Evolutionary conservation across 1,284 basidiomycete genomes (phyloP).

Genomic region (Boletus mariae): DNA sequence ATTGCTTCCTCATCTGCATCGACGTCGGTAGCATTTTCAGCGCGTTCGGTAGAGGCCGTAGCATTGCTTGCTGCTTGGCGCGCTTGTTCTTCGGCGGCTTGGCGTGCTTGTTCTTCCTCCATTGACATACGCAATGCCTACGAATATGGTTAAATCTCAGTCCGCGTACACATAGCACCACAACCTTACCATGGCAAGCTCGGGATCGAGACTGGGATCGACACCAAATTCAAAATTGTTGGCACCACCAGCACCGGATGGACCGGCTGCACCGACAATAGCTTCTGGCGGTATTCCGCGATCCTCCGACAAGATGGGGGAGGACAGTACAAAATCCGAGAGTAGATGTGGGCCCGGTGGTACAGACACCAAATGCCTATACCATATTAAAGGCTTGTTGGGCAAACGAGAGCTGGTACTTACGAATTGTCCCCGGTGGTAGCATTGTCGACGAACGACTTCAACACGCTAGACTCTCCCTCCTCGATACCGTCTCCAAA

Average conservation of each 20-base stretch:
- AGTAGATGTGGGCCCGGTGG: constrained; percentile 77
- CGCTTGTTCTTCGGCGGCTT: constrained; percentile 54
- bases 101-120: constrained; percentile 92
- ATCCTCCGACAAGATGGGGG: constrained; percentile 81
- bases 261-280: constrained; percentile 45
- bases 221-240: constrained; percentile 86
- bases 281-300: constrained; percentile 68
- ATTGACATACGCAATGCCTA: constrained; percentile 96
- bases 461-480: constrained; percentile 60
- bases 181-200: constrained; percentile 85
- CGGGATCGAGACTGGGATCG: constrained; percentile 93
- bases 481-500: constrained; percentile 75
- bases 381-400: constrained; percentile 2
- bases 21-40: constrained; percentile 34
- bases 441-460: constrained; percentile 75
- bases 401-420: constrained; percentile 29
- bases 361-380: constrained; percentile 80
- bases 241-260: constrained; percentile 44
- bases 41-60: constrained; percentile 22
- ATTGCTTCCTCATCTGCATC: constrained; percentile 69
- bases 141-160: constrained; percentile 3
- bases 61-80: constrained; percentile 35
- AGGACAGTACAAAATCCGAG: constrained; percentile 81
- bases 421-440: constrained; percentile 82
- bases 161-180: not conserved